Evolutionary conservation across 208 protist species (phyloP), one percentile per base, ranked within the genome.

Genomic region (Crithidia thermophila): DNA sequence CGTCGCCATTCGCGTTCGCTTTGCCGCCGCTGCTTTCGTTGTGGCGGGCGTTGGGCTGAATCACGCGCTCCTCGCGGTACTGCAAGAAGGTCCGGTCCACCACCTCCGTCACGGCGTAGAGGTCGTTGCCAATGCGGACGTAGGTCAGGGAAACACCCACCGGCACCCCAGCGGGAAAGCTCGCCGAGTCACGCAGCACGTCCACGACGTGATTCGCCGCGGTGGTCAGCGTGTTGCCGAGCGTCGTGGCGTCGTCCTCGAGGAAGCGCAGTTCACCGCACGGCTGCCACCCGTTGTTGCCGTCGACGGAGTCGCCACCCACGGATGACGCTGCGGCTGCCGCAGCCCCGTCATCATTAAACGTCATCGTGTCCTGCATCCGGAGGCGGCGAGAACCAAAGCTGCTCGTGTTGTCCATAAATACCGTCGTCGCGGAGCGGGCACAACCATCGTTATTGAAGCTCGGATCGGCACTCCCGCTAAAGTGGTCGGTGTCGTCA

Each of bases 61-160:
- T 70, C 25, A 84, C 77, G 21, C 85, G 84, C 66, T 82, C 73
- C 69, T 89, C 72, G 31, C 82, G 72, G 73, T 90, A 91, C 60
- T 94, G 84, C 34, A 85, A 58, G 56, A 94, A 88, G 11, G 85
- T 85, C 45, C 72, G 67, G 63, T 91, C 88, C 6, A 79, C 72
- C 14, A 94, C 72, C 50, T 89, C 78, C 4, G 67, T 82, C n/a
- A 91, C 76, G 31, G 65, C 69, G 72, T 90, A 94, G 7, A 94
- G 71, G 58, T 82, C 72, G 47, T 88, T 71, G 27, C 83, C 82
- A 45, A 94, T 75, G 45, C 88, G 82, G 9, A 88, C 52, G 58
- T 91, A 91, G 9, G 74, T 65, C 23, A 94, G 71, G 10, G 64
- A 39, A 11, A 94, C 64, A 7, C 72, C 75, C 5, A 94, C 53